Evolutionary conservation across 2,329 filamentous ascomycete species (phyloP), one percentile per base, ranked within the genome.

Genomic region (Penicillium sp.): DNA sequence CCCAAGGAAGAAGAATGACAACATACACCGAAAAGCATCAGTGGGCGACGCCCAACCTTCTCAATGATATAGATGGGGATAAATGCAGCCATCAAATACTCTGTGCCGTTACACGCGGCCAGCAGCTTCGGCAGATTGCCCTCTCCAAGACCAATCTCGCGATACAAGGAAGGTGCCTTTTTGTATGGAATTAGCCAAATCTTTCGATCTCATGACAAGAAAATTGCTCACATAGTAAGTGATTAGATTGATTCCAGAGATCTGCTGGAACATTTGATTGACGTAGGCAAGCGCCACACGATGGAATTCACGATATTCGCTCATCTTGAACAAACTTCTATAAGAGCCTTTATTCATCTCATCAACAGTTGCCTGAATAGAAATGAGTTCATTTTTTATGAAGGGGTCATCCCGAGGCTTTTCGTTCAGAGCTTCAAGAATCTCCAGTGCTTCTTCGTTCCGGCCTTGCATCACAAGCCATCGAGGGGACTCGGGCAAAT

Each of bases 21-120:
- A 32, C 47, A 29, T 48, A 50, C 76, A 32, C 81, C 81, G 48
- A 84, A 76, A 10, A 86, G 63, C 79, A 86, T 85, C 41, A 86
- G 72, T 56, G 77, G 76, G n/a, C 82, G 73, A 18, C 83, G 65
- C 10, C 69, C 69, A 26, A 68, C 56, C 41, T 61, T 65, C 44
- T 73, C 69, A 38, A 73, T 66, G 3, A 65, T 64, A 42, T 69
- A 69, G 23, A 73, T 62, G 2, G 69, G 62, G 26, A 73, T 60
- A 48, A 62, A 67, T 3, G 68, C 69, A 6, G 69, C 68, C 18
- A 70, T 27, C 38, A 73, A 70, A 51, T 73, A 73, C 31, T 71
- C 69, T 1, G 69, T 72, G 6, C 70, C 71, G 44, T 72, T 72
- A 40, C 59, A 62, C 3, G 68, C 71, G n/a, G 70, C 69, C 3